These are phyloP conservation scores for Mortierella hygrophila DNA, from an alignment of 192 early-diverging fungal genomes.

Conservation along the genomic window DNA sequence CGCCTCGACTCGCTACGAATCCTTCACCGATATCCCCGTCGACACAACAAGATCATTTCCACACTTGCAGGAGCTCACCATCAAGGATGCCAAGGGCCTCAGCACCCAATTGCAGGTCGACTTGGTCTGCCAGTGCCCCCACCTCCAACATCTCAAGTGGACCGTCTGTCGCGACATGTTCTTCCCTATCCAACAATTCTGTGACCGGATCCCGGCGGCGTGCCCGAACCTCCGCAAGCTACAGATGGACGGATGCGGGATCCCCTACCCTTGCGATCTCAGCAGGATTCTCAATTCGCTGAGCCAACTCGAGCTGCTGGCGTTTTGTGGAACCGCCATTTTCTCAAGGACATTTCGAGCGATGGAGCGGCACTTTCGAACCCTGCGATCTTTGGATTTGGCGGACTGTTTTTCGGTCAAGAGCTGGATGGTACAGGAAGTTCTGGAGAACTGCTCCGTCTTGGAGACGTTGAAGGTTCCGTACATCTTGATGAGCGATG, in stretches of 20 bases:
- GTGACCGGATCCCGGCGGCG: slow-evolving; percentile 23
- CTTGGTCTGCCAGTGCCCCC: slow-evolving; percentile 32
- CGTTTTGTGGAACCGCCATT: slow-evolving; percentile 27
- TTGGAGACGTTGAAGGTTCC: slow-evolving; percentile 4
- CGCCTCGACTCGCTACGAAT: slow-evolving; percentile 17
- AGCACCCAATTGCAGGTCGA: slow-evolving; percentile 29
- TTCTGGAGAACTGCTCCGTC: slow-evolving; percentile 23
- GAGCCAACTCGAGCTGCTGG: background rate
- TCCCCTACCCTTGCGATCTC: slow-evolving; percentile 16
- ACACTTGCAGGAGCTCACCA: slow-evolving; percentile 18
- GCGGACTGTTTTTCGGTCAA: slow-evolving; percentile 19
- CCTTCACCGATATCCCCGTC: slow-evolving; percentile 8
- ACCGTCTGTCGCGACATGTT: slow-evolving; percentile 4
- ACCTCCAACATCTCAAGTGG: slow-evolving; percentile 36
- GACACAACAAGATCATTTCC: slow-evolving; percentile 18
- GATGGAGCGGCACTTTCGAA: slow-evolving; percentile 23
- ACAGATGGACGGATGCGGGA: slow-evolving; percentile 31
- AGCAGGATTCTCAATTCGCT: slow-evolving; percentile 22
- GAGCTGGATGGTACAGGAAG: slow-evolving; percentile 37
- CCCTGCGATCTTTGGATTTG: slow-evolving; percentile 20
- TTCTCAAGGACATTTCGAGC: slow-evolving; percentile 5
- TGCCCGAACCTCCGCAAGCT: slow-evolving; percentile 27
- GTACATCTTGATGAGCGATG: slow-evolving; percentile 21
- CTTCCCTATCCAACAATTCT: slow-evolving; percentile 34
- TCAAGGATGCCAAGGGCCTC: slow-evolving; percentile 33